Evolutionary conservation across 495 filamentous ascomycete species (phyloP), one percentile per base, ranked within the genome.

Genomic region (Aspergillus campestris): DNA sequence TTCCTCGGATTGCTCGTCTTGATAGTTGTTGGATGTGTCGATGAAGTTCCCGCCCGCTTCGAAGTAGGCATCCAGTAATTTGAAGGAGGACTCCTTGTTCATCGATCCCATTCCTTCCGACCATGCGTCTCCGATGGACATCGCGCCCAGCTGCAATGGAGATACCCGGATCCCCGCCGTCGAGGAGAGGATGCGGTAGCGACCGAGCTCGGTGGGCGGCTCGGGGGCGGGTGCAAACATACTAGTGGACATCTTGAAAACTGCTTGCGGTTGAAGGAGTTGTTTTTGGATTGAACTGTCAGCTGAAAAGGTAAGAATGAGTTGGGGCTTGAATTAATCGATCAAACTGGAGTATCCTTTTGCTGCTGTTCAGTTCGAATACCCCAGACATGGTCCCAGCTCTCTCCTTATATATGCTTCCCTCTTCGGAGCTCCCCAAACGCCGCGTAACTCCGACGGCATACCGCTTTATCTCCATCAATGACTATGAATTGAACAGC

Each of bases 111-210:
- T 66, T 47, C 68, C 60, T 24, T 65, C 42, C 31, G 58, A 55
- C 74, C 73, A 83, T 3, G 59, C 62, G 8, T 73, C 65, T 32
- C 82, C 82, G 49, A 86, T 74, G 49, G 67, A 75, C 79, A 84
- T 82, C 13, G 71, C 75, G 3, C 82, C 82, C 3, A 84, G 70
- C 27, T 69, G 70, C 18, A 82, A 62, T 5, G 82, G 81, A 6
- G 74, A 80, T 7, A 82, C 80, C 15, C 71, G 69, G 47, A 84
- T 63, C 7, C 75, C 79, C 3, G 80, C 79, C 0, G 61, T 71
- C 13, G 78, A 67, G 31, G 79, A 71, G 10, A 86, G 75, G 39
- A 82, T 59, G 14, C 80, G 77, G 59, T 81, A 75, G 13, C 75
- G 71, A 37, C 74, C 80, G 15, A 84, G 69, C 42, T 71, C 62